Conservation (phyloP, 192 early-diverging fungal genomes). For the Umbelopsis ramanniana region DNA sequence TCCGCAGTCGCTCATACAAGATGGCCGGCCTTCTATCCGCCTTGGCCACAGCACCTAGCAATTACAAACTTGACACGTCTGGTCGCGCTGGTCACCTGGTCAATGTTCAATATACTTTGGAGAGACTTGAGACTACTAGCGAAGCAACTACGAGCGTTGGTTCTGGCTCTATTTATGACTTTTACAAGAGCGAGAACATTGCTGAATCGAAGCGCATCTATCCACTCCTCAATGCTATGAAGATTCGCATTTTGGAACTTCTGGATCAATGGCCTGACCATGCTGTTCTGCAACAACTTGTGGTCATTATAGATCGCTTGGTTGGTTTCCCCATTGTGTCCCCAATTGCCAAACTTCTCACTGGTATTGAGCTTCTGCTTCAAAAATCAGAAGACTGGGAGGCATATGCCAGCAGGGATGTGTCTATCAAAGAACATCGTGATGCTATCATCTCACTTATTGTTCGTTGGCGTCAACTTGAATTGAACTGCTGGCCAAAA, state of each 20-base stretch:
- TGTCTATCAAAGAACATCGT: slow-evolving; percentile 72
- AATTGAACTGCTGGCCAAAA: slow-evolving; percentile 89
- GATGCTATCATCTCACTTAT: slow-evolving; percentile 75
- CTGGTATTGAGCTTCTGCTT: slow-evolving; percentile 87
- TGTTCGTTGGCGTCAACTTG: slow-evolving; percentile 89
- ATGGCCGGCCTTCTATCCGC: slow-evolving; percentile 48
- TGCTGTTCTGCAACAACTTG: slow-evolving; percentile 78
- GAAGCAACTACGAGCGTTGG: slow-evolving; percentile 13
- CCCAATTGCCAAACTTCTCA: slow-evolving; percentile 88
- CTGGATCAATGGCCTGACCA: slow-evolving; percentile 91
- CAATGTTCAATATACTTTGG: slow-evolving; percentile 24
- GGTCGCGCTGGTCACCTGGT: slow-evolving; percentile 31
- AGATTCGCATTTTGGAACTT: slow-evolving; percentile 62
- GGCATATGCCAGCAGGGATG: slow-evolving; percentile 78
- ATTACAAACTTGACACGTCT: slow-evolving; percentile 6
- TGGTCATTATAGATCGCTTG: slow-evolving; percentile 61
- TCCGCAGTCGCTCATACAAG: slow-evolving; percentile 37
- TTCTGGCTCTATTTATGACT: slow-evolving; percentile 69
- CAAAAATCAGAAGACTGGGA: slow-evolving; percentile 96
- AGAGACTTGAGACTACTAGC: slow-evolving; percentile 31
- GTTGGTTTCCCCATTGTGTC: slow-evolving; percentile 74
- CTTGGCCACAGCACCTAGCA: slow-evolving; percentile 43
- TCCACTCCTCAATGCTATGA: slow-evolving; percentile 65
- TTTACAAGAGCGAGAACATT: slow-evolving; percentile 86
- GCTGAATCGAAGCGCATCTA: slow-evolving; percentile 69